Percentiles rank a stretch among this genome's conserved stretches.
Conservation (phyloP, 495 filamentous ascomycete species). For the Hyaloscypha finlandica region DNA sequence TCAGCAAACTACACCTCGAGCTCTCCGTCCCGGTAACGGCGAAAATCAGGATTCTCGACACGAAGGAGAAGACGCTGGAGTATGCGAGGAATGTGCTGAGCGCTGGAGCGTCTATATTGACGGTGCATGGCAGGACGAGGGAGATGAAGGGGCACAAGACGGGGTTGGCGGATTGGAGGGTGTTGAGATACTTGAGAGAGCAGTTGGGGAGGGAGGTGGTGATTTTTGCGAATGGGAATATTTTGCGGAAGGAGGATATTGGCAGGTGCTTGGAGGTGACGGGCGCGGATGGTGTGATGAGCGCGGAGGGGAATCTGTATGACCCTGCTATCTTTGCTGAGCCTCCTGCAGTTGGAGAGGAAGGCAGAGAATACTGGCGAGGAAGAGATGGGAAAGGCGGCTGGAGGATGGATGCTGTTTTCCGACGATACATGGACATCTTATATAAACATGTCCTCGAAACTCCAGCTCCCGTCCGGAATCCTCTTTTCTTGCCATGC, state of each 20-base stretch:
- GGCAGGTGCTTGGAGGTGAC: conserved; percentile 77
- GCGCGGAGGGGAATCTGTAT: conserved; percentile 88
- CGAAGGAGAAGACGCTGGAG: conserved; percentile 78
- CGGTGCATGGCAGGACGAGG: conserved; percentile 83
- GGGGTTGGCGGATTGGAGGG: conserved; percentile 87
- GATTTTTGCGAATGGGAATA: conserved; percentile 95
- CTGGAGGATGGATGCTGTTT: conserved; percentile 84
- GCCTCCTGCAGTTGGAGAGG: conserved; percentile 61
- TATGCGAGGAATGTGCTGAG: conserved; percentile 88
- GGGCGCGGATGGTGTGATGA: conserved; percentile 92
- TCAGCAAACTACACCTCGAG: conserved; percentile 72
- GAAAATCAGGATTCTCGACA: conserved; percentile 91
- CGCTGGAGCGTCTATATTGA: conserved; percentile 89
- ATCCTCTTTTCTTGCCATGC: conserved; percentile 73
- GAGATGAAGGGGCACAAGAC: conserved; percentile 98
- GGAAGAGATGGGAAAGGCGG: conserved; percentile 80
- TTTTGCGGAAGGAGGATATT: conserved; percentile 82
- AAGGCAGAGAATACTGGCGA: conserved; percentile 81
- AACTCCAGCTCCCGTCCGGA: conserved; percentile 58
- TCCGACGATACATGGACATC: conserved; percentile 88
- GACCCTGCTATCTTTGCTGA: conserved; percentile 85
- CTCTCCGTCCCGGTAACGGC: conserved; percentile 81
- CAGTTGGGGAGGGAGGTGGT: conserved; percentile 85
- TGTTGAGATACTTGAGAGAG: conserved; percentile 79
- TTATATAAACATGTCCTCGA: conserved; percentile 74